phyloP scores from a whole-genome alignment of 768 basidiomycete genomes.

The Leucocoprinus birnbaumii region DNA sequence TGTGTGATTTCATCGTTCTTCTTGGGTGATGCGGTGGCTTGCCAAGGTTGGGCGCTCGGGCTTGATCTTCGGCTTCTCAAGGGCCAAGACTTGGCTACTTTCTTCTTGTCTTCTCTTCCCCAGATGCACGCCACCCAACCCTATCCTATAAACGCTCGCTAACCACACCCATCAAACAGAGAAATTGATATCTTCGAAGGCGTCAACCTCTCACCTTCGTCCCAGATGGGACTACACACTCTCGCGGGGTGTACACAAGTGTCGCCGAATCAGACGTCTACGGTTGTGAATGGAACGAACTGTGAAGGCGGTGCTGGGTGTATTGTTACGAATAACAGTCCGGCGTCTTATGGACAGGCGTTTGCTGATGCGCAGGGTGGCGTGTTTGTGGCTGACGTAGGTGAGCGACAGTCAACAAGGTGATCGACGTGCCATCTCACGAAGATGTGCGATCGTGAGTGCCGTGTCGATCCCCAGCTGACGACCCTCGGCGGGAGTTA shows the following conservation, averaged over 20 bases:
- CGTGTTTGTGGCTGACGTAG: slow-evolving; percentile 73
- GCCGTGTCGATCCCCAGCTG: slow-evolving; percentile 57
- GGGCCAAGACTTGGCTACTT: neutral
- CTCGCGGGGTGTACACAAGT: slow-evolving; percentile 53
- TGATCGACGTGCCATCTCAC: slow-evolving; percentile 44
- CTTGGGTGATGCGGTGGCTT: neutral
- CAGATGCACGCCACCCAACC: too few species aligned
- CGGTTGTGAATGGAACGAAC: slow-evolving; percentile 52
- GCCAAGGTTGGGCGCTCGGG: too few species aligned
- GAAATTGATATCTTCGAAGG: slow-evolving; percentile 85
- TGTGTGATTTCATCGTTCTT: neutral
- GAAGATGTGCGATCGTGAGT: slow-evolving; percentile 46
- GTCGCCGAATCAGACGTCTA: slow-evolving; percentile 47
- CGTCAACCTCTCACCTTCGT: slow-evolving; percentile 62
- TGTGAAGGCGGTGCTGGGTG: slow-evolving; percentile 62
- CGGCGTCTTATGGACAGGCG: slow-evolving; percentile 58
- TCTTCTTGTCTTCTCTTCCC: too few species aligned
- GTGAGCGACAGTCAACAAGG: slow-evolving; percentile 34
- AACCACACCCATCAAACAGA: slow-evolving; percentile 21
- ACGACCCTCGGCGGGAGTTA: slow-evolving; percentile 50
- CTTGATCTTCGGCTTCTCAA: too few species aligned
- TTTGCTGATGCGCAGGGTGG: slow-evolving; percentile 72
- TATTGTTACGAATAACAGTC: slow-evolving; percentile 49
- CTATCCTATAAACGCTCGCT: too few species aligned
- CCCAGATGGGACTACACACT: slow-evolving; percentile 75